Conservation (phyloP, 2,329 filamentous ascomycete genomes). For the Hypoxylon sp. region DNA sequence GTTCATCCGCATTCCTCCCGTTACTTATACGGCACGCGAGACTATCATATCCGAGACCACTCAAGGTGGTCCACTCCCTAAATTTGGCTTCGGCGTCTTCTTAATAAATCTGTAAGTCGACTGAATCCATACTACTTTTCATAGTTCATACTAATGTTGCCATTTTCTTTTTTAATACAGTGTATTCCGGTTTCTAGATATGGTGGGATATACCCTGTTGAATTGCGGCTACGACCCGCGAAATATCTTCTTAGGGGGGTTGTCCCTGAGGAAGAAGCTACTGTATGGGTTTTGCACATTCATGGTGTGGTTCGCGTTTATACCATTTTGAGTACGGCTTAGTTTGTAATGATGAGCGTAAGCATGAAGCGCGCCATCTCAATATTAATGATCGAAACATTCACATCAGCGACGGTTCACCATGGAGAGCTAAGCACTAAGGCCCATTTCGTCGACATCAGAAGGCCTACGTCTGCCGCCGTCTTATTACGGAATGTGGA, state of each 20-base stretch:
- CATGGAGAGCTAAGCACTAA: too few species aligned
- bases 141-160: constrained; percentile 13
- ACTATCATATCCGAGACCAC: constrained; percentile 36
- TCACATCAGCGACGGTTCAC: too few species aligned
- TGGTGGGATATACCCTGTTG: constrained; percentile 42
- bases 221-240: constrained; percentile 45
- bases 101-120: constrained; percentile 44
- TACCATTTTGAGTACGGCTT: constrained; percentile 39
- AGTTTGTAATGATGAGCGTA: constrained; percentile 21
- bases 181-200: constrained; percentile 43
- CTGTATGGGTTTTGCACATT: constrained; percentile 43
- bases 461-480: too few species aligned
- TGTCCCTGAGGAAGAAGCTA: constrained; percentile 37
- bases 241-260: constrained; percentile 39
- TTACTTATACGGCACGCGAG: constrained; percentile 42
- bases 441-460: too few species aligned
- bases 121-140: not conserved
- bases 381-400: constrained; percentile 15
- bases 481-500: too few species aligned
- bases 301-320: constrained; percentile 46
- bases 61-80: constrained; percentile 37
- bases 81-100: constrained; percentile 43
- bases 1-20: constrained; percentile 43
- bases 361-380: constrained; percentile 12
- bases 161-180: constrained; percentile 21